A percentile compares a stretch with the other conserved stretches of the same genome.
phyloP scores from a whole-genome alignment of 2,329 filamentous ascomycete species.

The Beauveria bassiana region DNA sequence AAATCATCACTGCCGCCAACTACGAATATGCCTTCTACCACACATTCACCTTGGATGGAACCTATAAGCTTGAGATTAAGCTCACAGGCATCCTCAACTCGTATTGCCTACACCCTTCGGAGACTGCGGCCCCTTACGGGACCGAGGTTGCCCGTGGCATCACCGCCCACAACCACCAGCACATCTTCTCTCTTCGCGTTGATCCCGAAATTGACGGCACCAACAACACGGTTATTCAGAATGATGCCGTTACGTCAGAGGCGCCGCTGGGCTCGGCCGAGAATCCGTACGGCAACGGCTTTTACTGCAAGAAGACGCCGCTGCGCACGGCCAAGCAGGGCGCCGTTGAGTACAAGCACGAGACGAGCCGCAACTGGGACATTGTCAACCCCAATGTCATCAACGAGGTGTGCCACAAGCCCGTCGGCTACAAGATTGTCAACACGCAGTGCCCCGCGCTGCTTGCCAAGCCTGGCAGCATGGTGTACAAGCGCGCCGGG shows the following conservation, averaged over 20 bases:
- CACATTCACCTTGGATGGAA: conserved; percentile 47
- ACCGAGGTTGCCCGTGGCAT: conserved; percentile 58
- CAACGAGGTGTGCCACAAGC: conserved; percentile 33
- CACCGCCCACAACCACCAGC: conserved; percentile 61
- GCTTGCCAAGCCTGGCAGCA: conserved; percentile 31
- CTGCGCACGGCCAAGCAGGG: conserved; percentile 18
- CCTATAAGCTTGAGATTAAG: conserved; percentile 53
- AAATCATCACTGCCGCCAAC: conserved; percentile 58
- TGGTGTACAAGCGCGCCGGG: conserved; percentile 31
- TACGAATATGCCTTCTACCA: conserved; percentile 49
- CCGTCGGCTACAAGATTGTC: conserved; percentile 40
- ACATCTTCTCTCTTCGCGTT: conserved; percentile 60
- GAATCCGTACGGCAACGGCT: conserved; percentile 69
- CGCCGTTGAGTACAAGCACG: conserved; percentile 19
- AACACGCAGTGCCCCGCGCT: conserved; percentile 39
- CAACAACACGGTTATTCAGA: conserved; percentile 59
- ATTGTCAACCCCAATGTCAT: conserved; percentile 35
- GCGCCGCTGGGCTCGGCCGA: conserved; percentile 58
- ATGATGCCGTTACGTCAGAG: conserved; percentile 55
- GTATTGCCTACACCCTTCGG: conserved; percentile 32
- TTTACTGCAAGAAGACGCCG: conserved; percentile 36
- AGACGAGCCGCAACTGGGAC: conserved; percentile 32
- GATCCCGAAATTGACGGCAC: conserved; percentile 58
- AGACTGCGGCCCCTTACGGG: conserved; percentile 39
- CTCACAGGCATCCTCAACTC: conserved; percentile 41